Percentiles rank a stretch among this genome's conserved stretches.
These are phyloP conservation scores for Neoascochyta sp. DNA, from an alignment of 2,329 filamentous ascomycete genomes.

Conservation along the genomic window DNA sequence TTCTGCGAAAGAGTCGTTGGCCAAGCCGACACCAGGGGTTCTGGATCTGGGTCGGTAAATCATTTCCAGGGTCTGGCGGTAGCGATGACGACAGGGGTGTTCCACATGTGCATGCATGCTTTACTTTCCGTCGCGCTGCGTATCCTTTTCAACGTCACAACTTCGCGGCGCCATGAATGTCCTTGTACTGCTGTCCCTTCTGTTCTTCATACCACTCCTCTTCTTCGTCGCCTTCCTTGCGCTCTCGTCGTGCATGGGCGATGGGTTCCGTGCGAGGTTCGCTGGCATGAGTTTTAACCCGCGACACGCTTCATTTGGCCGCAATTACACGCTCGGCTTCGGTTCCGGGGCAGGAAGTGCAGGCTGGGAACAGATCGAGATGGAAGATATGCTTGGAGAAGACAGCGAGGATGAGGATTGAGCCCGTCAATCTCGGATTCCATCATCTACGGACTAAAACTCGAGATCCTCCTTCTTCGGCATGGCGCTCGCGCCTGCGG, in stretches of 20 bases:
- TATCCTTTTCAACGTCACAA: constrained; percentile 5
- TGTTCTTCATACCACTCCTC: constrained; percentile 37
- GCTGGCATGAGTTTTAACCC: constrained; percentile 44
- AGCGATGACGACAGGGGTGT: constrained; percentile 8
- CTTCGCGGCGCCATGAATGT: constrained; percentile 29
- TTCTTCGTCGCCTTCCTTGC: constrained; percentile 49
- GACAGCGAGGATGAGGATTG: constrained; percentile 30
- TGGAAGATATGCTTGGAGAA: constrained; percentile 57
- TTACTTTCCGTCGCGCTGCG: constrained; percentile 12
- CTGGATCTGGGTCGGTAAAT: constrained; percentile 7
- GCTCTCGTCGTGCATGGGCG: constrained; percentile 55
- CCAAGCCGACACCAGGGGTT: constrained; percentile 19
- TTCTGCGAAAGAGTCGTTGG: constrained; percentile 5
- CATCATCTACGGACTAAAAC: no score
- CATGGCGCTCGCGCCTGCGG: constrained; percentile 50
- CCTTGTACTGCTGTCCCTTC: constrained; percentile 27
- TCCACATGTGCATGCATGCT: no score
- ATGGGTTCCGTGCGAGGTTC: constrained; percentile 47
- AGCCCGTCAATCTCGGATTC: no score
- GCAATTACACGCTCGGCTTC: constrained; percentile 55
- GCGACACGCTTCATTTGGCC: constrained; percentile 49
- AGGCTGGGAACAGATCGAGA: constrained; percentile 60
- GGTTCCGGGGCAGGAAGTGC: constrained; percentile 50
- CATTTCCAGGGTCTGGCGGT: constrained; percentile 5
- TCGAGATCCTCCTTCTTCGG: constrained; percentile 58